These are phyloP conservation scores for Rhododendron henanense DNA, from an alignment of 148 eudicot species.

Conservation along the genomic window DNA sequence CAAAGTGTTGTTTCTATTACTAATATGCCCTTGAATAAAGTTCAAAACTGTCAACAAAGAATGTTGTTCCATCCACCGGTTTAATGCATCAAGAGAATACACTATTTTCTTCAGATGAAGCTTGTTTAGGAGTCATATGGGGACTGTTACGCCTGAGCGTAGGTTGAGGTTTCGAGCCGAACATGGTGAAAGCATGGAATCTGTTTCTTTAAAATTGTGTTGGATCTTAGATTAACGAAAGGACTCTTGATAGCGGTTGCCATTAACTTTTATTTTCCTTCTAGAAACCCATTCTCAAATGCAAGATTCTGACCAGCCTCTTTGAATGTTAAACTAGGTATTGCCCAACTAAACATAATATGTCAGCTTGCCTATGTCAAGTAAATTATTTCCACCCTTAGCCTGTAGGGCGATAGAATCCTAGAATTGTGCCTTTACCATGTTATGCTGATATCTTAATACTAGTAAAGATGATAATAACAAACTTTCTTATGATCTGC, in stretches of 20 bases:
- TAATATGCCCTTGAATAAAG: background rate
- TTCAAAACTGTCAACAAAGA: background rate
- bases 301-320: background rate
- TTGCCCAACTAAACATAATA: background rate
- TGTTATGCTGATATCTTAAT: background rate
- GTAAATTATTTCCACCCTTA: background rate
- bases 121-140: background rate
- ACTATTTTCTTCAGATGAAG: background rate
- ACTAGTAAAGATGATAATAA: background rate
- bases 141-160: background rate
- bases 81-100: background rate
- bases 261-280: background rate
- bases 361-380: background rate
- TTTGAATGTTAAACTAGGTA: background rate
- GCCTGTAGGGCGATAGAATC: background rate
- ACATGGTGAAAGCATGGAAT: background rate
- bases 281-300: background rate
- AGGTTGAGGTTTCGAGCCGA: background rate
- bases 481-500: conserved; percentile 13
- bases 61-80: background rate
- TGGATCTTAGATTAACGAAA: background rate
- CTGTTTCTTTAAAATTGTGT: background rate
- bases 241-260: background rate
- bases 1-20: background rate
- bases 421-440: background rate